Conservation (phyloP, 148 eudicot genomes). For the Fallopia convolvulus region DNA sequence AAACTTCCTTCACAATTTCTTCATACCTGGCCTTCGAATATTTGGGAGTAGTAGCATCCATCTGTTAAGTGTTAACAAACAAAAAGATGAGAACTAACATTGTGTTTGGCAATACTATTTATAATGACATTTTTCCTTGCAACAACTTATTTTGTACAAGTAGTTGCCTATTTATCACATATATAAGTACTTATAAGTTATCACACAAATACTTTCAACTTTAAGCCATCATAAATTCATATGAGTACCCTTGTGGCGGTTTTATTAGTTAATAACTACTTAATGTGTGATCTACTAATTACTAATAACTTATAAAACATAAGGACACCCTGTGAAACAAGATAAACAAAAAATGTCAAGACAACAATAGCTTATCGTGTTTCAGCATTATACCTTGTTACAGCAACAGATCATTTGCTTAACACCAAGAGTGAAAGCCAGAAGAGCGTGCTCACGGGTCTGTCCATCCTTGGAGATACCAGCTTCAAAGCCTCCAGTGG, state of each 20-base stretch:
- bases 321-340: too few species aligned
- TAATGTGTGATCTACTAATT: too few species aligned
- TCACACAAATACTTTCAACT: too few species aligned
- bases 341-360: neutral
- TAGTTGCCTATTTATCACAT: too few species aligned
- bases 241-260: too few species aligned
- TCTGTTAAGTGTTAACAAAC: slow-evolving; percentile 17
- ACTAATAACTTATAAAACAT: too few species aligned
- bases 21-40: slow-evolving; percentile 35
- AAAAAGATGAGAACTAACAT: neutral
- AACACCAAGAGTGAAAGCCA: slow-evolving; percentile 58
- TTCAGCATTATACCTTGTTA: slow-evolving; percentile 31
- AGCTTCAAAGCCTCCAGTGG: slow-evolving; percentile 57
- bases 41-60: slow-evolving; percentile 46
- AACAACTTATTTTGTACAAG: too few species aligned
- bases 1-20: slow-evolving; percentile 33
- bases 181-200: too few species aligned
- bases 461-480: slow-evolving; percentile 59
- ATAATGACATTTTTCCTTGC: too few species aligned
- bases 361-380: neutral
- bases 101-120: too few species aligned
- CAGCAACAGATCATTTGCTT: slow-evolving; percentile 51
- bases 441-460: slow-evolving; percentile 62
- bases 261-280: too few species aligned
- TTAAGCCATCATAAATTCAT: too few species aligned